Conservation (phyloP, 2,329 filamentous ascomycete genomes). For the Colletotrichum ledebouriae region DNA sequence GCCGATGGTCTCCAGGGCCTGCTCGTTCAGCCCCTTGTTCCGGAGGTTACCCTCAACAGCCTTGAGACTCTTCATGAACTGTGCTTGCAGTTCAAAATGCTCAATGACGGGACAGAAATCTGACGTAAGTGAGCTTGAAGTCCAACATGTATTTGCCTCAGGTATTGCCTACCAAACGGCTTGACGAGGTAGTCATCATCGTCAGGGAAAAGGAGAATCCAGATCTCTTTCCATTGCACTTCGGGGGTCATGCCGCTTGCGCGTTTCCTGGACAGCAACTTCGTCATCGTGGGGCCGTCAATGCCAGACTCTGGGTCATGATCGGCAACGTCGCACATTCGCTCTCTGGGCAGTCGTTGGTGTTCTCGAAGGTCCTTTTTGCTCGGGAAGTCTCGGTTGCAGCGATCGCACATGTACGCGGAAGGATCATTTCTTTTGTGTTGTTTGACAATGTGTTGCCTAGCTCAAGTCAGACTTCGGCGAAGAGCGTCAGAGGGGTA, state of each 20-base stretch:
- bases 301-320: slow-evolving; percentile 57
- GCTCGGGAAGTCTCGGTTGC: slow-evolving; percentile 55
- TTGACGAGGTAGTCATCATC: slow-evolving; percentile 53
- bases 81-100: slow-evolving; percentile 55
- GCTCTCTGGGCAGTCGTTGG: slow-evolving; percentile 55
- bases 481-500: not conserved
- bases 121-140: slow-evolving; percentile 38
- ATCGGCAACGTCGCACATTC: slow-evolving; percentile 58
- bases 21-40: slow-evolving; percentile 55
- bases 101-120: slow-evolving; percentile 58
- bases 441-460: slow-evolving; percentile 59
- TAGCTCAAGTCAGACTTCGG: slow-evolving; percentile 32
- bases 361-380: slow-evolving; percentile 57
- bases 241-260: slow-evolving; percentile 55
- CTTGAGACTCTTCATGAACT: slow-evolving; percentile 52
- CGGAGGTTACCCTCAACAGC: slow-evolving; percentile 51
- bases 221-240: slow-evolving; percentile 57
- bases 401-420: slow-evolving; percentile 57
- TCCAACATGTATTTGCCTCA: not conserved
- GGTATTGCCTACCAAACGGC: slow-evolving; percentile 47
- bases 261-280: slow-evolving; percentile 56
- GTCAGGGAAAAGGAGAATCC: slow-evolving; percentile 58
- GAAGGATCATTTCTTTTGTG: slow-evolving; percentile 58
- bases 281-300: slow-evolving; percentile 56
- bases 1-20: slow-evolving; percentile 54